Conservation (phyloP, 768 basidiomycete genomes). For the Mycena vulgaris region DNA sequence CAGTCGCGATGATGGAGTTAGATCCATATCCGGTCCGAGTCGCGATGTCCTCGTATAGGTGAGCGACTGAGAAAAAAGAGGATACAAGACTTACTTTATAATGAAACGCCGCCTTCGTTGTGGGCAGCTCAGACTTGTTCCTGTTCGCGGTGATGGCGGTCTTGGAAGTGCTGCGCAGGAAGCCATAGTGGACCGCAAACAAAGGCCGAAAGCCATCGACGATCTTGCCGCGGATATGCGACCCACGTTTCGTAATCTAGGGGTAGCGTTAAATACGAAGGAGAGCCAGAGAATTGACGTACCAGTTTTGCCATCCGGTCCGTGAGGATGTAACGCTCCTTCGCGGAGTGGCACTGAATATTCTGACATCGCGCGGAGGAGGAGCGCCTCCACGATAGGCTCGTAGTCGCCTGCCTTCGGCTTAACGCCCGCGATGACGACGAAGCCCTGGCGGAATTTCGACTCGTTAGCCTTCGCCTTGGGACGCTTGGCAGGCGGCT, state of each 20-base stretch:
- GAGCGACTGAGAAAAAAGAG: too few relatives aligned
- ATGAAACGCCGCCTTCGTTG: neutral
- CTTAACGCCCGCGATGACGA: neutral
- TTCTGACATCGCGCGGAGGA: neutral
- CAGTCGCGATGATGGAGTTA: neutral
- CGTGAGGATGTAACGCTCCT: neutral
- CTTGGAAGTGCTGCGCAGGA: neutral
- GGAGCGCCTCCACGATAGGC: neutral
- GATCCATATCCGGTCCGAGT: neutral
- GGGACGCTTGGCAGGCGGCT: neutral
- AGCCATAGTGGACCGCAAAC: neutral
- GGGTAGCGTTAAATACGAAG: neutral
- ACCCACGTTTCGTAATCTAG: neutral
- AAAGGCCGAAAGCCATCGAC: neutral
- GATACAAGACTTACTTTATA: neutral
- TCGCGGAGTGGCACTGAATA: neutral
- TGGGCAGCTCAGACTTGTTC: neutral
- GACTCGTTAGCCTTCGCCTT: neutral
- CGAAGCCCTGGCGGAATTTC: conserved; percentile 6
- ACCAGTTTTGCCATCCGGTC: neutral
- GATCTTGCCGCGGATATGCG: neutral
- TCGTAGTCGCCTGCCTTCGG: conserved; percentile 12
- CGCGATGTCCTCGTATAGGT: neutral
- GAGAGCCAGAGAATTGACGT: neutral
- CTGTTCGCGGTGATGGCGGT: neutral